Conservation (phyloP, 345 rosid genomes). For the Sonneratia caseolaris region DNA sequence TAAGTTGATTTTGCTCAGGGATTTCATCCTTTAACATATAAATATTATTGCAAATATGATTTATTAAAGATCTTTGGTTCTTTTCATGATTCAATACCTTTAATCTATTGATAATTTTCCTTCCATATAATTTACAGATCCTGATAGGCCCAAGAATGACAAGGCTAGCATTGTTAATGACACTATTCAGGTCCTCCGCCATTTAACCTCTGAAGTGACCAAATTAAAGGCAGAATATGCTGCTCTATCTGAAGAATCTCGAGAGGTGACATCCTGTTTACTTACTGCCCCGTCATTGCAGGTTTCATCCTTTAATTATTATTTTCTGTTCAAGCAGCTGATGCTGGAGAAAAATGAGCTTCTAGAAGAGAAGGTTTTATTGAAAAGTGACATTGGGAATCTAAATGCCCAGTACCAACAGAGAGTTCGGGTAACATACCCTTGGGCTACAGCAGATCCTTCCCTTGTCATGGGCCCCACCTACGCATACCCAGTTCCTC, state of each 20-base stretch:
- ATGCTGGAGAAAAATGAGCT: conserved; percentile 68
- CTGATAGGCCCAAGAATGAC: conserved; percentile 65
- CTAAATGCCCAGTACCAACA: conserved; percentile 59
- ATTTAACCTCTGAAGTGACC: conserved; percentile 47
- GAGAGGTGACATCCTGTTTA: conserved; percentile 35
- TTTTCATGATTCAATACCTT: not conserved
- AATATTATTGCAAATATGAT: not conserved
- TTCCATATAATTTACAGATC: conserved; percentile 28
- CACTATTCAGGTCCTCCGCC: conserved; percentile 46
- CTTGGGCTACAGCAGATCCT: conserved; percentile 46
- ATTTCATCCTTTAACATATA: not conserved
- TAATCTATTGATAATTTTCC: not conserved
- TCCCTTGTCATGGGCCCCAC: conserved; percentile 41
- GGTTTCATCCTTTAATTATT: not conserved
- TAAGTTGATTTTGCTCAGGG: not conserved
- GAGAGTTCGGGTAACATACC: conserved; percentile 42
- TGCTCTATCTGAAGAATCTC: conserved; percentile 59
- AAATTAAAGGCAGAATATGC: conserved; percentile 39
- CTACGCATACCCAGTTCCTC: conserved; percentile 46
- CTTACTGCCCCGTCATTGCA: not conserved
- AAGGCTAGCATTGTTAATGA: conserved; percentile 56
- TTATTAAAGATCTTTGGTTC: not conserved
- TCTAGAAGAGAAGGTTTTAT: conserved; percentile 51
- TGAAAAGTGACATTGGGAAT: conserved; percentile 55
- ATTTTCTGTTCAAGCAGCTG: conserved; percentile 31